Conservation (phyloP, 345 rosid species). For the Ceriops decandra region DNA sequence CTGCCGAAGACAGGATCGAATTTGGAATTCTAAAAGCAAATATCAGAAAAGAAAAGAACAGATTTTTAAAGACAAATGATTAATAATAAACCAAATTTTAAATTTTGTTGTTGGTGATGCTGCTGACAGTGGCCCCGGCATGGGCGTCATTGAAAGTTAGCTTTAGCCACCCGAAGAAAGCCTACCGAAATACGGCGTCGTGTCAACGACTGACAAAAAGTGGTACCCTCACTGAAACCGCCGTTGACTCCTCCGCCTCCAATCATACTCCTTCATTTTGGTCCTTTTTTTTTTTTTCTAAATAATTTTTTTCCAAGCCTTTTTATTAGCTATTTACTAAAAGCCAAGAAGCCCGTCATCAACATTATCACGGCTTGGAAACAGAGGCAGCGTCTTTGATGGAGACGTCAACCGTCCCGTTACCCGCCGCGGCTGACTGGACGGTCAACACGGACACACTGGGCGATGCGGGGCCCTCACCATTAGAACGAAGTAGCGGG, state of each 20-base stretch:
- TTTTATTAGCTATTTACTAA: neutral
- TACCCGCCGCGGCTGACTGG: constrained; percentile 58
- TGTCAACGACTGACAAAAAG: too few species aligned
- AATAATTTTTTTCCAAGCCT: neutral
- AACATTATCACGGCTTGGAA: constrained; percentile 54
- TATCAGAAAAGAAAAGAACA: neutral
- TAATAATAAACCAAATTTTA: neutral
- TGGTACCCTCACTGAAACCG: neutral
- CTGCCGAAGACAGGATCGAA: neutral
- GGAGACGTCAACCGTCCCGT: constrained; percentile 39
- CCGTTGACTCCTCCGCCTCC: constrained; percentile 11
- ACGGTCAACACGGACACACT: constrained; percentile 69
- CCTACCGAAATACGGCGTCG: neutral
- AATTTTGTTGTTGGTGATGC: constrained; percentile 3
- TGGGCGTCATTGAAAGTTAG: neutral
- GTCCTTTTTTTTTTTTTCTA: neutral
- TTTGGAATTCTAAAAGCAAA: neutral
- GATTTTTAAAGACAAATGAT: neutral
- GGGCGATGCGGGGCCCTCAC: constrained; percentile 65
- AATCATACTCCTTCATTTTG: constrained; percentile 11
- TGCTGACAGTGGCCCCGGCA: too few species aligned
- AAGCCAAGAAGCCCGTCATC: constrained; percentile 9
- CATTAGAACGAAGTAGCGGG: constrained; percentile 31
- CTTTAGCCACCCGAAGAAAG: neutral
- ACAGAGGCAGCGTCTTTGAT: constrained; percentile 66